A percentile compares a stretch with the other conserved stretches of the same genome.
Conservation (phyloP, 2,329 filamentous ascomycete species). For the Diplodia intermedia region DNA sequence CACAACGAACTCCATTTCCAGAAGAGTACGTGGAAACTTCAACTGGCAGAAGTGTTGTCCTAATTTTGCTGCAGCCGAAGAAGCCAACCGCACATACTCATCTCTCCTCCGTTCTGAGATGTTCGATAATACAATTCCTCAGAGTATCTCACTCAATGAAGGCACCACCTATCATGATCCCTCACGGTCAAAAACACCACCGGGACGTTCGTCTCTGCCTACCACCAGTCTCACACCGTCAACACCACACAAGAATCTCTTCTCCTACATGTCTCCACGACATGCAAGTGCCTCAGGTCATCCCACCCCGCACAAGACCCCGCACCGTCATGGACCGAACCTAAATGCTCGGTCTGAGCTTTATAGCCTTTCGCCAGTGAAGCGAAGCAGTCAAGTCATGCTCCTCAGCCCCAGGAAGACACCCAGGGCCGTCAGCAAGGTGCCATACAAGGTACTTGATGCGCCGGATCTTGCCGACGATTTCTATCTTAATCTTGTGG, state of each 20-base stretch:
- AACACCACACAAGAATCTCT: constrained; percentile 96
- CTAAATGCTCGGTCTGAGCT: constrained; percentile 89
- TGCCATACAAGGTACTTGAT: constrained; percentile 96
- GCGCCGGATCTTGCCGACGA: constrained; percentile 95
- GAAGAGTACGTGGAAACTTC: constrained; percentile 61
- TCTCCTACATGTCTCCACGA: constrained; percentile 82
- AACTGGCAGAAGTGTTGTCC: constrained; percentile 35
- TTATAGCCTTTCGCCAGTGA: constrained; percentile 93
- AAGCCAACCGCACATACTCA: constrained; percentile 93
- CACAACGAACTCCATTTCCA: constrained; percentile 95
- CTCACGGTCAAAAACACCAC: constrained; percentile 81
- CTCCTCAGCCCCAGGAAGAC: constrained; percentile 88
- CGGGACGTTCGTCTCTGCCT: constrained; percentile 71
- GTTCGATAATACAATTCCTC: constrained; percentile 88
- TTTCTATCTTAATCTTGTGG: constrained; percentile 96
- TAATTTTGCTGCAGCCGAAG: constrained; percentile 68
- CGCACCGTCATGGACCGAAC: constrained; percentile 85
- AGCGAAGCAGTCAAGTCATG: constrained; percentile 91
- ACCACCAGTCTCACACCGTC: constrained; percentile 82
- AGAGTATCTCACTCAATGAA: constrained; percentile 69
- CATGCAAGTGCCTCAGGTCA: constrained; percentile 70
- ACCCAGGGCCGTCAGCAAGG: constrained; percentile 89
- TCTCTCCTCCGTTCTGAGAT: constrained; percentile 86
- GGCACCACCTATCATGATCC: constrained; percentile 66
- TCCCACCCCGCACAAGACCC: constrained; percentile 86